Percentiles rank a stretch among this genome's conserved stretches.
phyloP scores from a whole-genome alignment of 352 stramenopile genomes.

The Aphanomyces invadans region DNA sequence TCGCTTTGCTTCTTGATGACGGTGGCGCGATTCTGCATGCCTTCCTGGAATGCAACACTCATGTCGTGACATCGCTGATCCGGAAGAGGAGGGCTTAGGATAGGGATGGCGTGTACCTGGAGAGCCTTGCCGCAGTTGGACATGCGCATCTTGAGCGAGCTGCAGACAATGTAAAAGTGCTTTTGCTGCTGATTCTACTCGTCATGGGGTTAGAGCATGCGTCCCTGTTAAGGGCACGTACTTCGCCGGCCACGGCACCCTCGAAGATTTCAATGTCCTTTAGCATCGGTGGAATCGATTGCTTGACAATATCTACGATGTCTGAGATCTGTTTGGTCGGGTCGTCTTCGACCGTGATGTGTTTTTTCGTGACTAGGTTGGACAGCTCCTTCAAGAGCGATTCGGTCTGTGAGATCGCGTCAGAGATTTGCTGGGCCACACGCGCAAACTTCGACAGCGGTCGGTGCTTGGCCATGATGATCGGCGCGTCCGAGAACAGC shows the following conservation, averaged over 20 bases:
- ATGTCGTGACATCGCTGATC: no score
- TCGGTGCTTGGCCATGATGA: conserved; percentile 40
- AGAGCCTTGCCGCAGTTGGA: conserved; percentile 75
- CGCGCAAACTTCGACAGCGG: conserved; percentile 66
- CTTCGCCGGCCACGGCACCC: conserved; percentile 28
- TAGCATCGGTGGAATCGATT: conserved; percentile 52
- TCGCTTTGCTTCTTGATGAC: conserved; percentile 69
- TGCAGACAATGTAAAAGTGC: conserved; percentile 73
- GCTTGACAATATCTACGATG: conserved; percentile 73
- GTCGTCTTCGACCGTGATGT: conserved; percentile 64
- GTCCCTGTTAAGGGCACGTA: background rate
- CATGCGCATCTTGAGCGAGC: conserved; percentile 70
- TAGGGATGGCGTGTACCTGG: no score
- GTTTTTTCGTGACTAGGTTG: conserved; percentile 62
- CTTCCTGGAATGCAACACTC: conserved; percentile 32
- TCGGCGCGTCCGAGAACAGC: conserved; percentile 64
- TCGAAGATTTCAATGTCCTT: conserved; percentile 64
- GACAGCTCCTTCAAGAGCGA: conserved; percentile 67
- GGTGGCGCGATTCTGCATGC: conserved; percentile 51
- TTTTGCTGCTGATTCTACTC: conserved; percentile 56
- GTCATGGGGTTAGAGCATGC: background rate
- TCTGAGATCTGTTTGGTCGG: conserved; percentile 63
- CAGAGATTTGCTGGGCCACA: conserved; percentile 66
- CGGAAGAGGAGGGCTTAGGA: no score
- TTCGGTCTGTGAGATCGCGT: conserved; percentile 75